Conservation (phyloP, 306 rosid genomes). For the Vicia faba region DNA sequence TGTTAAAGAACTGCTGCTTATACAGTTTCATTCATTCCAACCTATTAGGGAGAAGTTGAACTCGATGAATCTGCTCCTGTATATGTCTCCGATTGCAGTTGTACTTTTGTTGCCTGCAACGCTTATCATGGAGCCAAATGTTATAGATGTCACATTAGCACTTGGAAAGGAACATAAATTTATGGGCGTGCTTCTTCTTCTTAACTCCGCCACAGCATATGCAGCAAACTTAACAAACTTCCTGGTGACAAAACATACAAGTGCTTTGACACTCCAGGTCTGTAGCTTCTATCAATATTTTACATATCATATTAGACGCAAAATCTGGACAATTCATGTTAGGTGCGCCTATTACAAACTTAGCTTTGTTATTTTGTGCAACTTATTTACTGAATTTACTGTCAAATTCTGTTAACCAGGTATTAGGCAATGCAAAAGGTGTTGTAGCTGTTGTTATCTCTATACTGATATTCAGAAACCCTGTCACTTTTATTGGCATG, state of each 20-base stretch:
- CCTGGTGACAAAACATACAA: constrained; percentile 97
- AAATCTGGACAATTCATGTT: background rate
- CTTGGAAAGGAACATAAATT: constrained; percentile 77
- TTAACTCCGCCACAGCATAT: constrained; percentile 85
- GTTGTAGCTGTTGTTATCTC: constrained; percentile 97
- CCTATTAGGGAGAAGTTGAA: constrained; percentile 87
- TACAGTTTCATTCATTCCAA: constrained; percentile 31
- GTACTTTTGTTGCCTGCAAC: constrained; percentile 79
- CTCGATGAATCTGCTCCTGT: constrained; percentile 92
- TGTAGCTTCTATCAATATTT: constrained; percentile 16
- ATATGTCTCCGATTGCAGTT: constrained; percentile 91
- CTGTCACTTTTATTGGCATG: constrained; percentile 85
- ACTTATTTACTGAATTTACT: background rate
- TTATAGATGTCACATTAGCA: constrained; percentile 53
- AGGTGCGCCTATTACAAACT: constrained; percentile 15
- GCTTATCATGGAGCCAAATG: constrained; percentile 92
- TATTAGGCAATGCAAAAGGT: constrained; percentile 95
- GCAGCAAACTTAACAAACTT: constrained; percentile 90
- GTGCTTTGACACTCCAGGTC: constrained; percentile 97
- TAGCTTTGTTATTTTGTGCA: constrained; percentile 11
- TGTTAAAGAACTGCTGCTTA: constrained; percentile 5
- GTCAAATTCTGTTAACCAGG: constrained; percentile 51
- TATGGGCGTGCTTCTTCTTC: constrained; percentile 86
- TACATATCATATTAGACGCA: background rate
- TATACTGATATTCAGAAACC: constrained; percentile 90